phyloP scores from a whole-genome alignment of 148 eudicot genomes.

The Rhododendron kiyosumense region DNA sequence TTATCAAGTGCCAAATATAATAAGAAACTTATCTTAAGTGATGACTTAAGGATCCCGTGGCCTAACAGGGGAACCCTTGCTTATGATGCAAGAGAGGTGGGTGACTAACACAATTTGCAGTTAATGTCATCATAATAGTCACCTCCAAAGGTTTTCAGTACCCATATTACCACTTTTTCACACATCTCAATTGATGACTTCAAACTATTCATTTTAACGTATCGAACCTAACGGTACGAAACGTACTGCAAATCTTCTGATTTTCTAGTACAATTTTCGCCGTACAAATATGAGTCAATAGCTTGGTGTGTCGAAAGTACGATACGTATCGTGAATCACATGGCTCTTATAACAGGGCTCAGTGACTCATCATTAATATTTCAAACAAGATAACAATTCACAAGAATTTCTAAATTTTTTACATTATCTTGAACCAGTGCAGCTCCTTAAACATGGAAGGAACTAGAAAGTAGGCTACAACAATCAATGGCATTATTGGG shows the following conservation, averaged over 20 bases:
- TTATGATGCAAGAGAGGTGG: background rate
- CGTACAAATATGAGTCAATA: background rate
- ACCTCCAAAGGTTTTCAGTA: background rate
- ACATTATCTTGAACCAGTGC: background rate
- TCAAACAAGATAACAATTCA: background rate
- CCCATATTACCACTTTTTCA: background rate
- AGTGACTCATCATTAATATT: background rate
- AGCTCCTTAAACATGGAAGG: background rate
- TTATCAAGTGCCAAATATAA: background rate
- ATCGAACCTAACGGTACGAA: background rate
- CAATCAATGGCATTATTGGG: background rate
- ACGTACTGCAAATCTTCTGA: background rate
- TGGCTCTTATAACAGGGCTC: background rate
- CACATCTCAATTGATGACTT: background rate
- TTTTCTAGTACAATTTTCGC: background rate
- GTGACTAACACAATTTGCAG: background rate
- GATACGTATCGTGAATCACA: background rate
- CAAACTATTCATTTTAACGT: background rate
- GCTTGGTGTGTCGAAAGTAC: background rate
- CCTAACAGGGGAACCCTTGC: background rate
- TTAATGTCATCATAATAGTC: background rate
- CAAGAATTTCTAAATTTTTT: background rate
- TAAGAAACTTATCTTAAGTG: background rate
- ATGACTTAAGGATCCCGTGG: background rate
- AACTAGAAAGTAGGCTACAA: background rate